Evolutionary conservation across 1,139 yeast species (phyloP), one percentile per base, ranked within the genome.

Genomic region (Entelexis paramagnoliae): DNA sequence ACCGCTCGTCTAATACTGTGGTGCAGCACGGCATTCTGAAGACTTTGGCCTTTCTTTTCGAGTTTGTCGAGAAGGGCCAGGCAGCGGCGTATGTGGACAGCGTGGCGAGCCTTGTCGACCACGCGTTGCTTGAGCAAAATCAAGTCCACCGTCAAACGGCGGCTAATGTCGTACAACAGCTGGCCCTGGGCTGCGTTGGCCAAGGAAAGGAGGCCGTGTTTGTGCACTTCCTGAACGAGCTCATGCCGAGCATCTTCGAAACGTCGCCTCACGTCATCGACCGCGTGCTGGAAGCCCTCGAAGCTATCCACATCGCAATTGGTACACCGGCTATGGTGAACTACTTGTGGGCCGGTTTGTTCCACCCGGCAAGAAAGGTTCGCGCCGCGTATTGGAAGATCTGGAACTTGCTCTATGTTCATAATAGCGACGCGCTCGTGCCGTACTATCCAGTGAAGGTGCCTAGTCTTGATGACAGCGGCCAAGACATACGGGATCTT

Each of bases 21-120:
- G 96, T 91, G 7, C 97, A 91, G 64, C 91, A 91, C 65, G 98
- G 98, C 71, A 88, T 91, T 5, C 71, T 93, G 59, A 93, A 93
- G 63, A 88, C 97, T 0, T 70, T 89, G 71, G 77, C 95, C n/a
- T 93, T 93, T 62, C 74, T 91, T 76, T 87, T 91, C 68, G 98
- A 93, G 67, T 91, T 91, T 63, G 88, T 58, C 93, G 93, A 17
- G 85, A 84, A 9, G 73, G 28, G 28, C 0, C 52, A 81, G 71
- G 82, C 95, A 0, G 76, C 79, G 42, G 95, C 87, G 63, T 91
- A 93, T 63, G 74, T 91, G 34, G 87, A 83, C 65, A 81, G 95
- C 0, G 78, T 86, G 1, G 74, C 86, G 0, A 93, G 96, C 0
- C 67, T 93, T 43, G 60, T 93, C 17, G 95, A 88, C 62, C 95